Conservation (phyloP, 345 rosid genomes). For the Pistacia integerrima region DNA sequence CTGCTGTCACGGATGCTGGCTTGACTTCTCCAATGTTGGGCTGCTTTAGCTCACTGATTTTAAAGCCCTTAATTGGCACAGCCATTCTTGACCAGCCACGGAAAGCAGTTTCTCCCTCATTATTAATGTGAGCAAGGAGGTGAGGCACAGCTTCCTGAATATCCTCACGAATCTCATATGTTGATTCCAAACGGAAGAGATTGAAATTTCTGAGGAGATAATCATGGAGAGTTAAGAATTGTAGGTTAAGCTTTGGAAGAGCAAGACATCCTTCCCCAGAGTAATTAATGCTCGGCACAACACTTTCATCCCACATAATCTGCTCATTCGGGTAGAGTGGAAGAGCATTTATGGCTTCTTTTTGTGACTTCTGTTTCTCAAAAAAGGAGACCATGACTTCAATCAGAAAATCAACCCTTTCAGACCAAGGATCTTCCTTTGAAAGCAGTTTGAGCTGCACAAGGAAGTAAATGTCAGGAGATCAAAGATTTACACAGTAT, state of each 20-base stretch:
- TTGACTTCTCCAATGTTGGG: conserved; percentile 99
- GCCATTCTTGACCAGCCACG: conserved; percentile 99
- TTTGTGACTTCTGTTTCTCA: conserved; percentile 92
- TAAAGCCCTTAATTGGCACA: conserved; percentile 80
- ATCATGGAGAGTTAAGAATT: conserved; percentile 94
- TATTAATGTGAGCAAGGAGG: conserved; percentile 84
- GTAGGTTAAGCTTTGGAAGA: conserved; percentile 96
- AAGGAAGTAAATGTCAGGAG: conserved; percentile 12
- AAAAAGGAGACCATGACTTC: conserved; percentile 96
- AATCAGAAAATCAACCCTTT: conserved; percentile 77
- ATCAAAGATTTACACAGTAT: background rate
- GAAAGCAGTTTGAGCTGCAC: conserved; percentile 89
- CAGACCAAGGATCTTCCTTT: conserved; percentile 83
- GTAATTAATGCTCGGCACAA: conserved; percentile 97
- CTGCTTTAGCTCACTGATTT: conserved; percentile 80
- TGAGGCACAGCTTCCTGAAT: conserved; percentile 98
- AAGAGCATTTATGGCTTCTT: conserved; percentile 97
- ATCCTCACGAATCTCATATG: conserved; percentile 99
- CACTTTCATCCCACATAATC: conserved; percentile 99
- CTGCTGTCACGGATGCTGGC: conserved; percentile 87
- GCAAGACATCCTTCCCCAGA: conserved; percentile 99
- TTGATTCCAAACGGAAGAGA: conserved; percentile 97
- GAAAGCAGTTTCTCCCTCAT: conserved; percentile 87
- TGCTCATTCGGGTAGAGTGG: conserved; percentile 99
- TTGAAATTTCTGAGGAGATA: conserved; percentile 94